phyloP scores from a whole-genome alignment of 2,329 filamentous ascomycete genomes.

The Alternaria metachromatica region DNA sequence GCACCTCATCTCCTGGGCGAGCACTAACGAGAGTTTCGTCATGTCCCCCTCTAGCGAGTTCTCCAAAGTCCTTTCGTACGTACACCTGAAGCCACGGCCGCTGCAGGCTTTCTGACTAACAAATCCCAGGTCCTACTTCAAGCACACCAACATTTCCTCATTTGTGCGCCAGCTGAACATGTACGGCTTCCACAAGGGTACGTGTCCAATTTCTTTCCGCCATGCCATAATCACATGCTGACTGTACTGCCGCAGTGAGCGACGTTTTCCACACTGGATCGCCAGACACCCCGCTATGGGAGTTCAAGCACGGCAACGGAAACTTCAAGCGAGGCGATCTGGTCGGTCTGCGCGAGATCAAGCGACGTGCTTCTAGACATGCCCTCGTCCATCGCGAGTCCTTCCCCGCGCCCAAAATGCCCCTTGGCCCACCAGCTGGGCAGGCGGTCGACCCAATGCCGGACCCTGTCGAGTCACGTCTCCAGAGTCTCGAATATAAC shows the following conservation, averaged over 20 bases:
- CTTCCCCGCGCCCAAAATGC: constrained; percentile 74
- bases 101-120: constrained; percentile 37
- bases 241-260: constrained; percentile 69
- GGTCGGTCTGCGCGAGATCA: constrained; percentile 90
- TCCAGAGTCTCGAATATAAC: constrained; percentile 79
- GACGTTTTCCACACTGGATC: constrained; percentile 97
- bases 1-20: constrained; percentile 96
- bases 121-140: constrained; percentile 86
- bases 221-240: constrained; percentile 3
- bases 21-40: constrained; percentile 93
- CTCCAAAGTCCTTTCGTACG: constrained; percentile 95
- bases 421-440: constrained; percentile 76
- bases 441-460: constrained; percentile 84
- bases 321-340: constrained; percentile 97
- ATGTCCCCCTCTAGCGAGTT: constrained; percentile 98
- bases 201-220: constrained; percentile 9
- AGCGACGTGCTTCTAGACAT: constrained; percentile 90
- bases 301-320: constrained; percentile 97
- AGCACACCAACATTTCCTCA: constrained; percentile 98
- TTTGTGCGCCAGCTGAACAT: constrained; percentile 98
- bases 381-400: constrained; percentile 91
- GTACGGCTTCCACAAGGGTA: constrained; percentile 99
- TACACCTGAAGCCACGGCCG: constrained; percentile 43
- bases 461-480: constrained; percentile 77
- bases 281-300: constrained; percentile 93